Conservation (phyloP, 768 basidiomycete species). For the Cytidiella melzeri region DNA sequence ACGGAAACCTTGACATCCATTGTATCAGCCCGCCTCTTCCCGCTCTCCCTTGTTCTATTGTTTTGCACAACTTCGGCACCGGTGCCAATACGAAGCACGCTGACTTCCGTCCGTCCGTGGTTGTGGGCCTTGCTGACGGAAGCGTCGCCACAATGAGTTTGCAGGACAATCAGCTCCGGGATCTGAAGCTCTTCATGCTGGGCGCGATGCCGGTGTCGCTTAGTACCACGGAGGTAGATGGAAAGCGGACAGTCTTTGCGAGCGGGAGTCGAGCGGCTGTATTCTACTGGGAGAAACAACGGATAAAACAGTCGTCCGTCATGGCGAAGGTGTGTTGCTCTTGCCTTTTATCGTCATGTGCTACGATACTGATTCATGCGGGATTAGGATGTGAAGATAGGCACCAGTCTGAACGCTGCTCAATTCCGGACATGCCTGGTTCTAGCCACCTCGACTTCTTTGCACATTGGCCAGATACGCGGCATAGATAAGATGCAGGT, state of each 20-base stretch:
- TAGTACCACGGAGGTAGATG: conserved; percentile 48
- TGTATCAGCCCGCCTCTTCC: conserved; percentile 32
- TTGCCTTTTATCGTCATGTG: neutral
- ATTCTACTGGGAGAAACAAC: conserved; percentile 59
- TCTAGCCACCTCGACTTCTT: conserved; percentile 44
- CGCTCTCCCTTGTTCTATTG: conserved; percentile 38
- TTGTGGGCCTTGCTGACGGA: conserved; percentile 75
- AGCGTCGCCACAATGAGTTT: conserved; percentile 53
- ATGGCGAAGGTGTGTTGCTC: conserved; percentile 50
- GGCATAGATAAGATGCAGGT: conserved; percentile 78
- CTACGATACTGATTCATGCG: neutral
- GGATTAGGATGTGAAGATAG: conserved; percentile 40
- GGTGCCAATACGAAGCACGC: conserved; percentile 27
- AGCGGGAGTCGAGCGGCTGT: conserved; percentile 65
- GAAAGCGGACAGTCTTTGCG: conserved; percentile 56
- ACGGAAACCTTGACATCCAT: conserved; percentile 23
- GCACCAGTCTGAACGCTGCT: conserved; percentile 46
- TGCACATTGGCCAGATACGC: conserved; percentile 61
- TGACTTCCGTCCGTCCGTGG: conserved; percentile 47
- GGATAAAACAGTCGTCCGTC: conserved; percentile 63
- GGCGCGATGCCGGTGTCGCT: conserved; percentile 65
- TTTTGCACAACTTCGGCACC: conserved; percentile 55
- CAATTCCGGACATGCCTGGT: conserved; percentile 50
- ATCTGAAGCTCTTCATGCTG: conserved; percentile 55
- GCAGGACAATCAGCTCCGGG: conserved; percentile 27